Base-by-base conservation (phyloP, 2,329 filamentous ascomycete species). In the Sarocladiaceae sp. region DNA sequence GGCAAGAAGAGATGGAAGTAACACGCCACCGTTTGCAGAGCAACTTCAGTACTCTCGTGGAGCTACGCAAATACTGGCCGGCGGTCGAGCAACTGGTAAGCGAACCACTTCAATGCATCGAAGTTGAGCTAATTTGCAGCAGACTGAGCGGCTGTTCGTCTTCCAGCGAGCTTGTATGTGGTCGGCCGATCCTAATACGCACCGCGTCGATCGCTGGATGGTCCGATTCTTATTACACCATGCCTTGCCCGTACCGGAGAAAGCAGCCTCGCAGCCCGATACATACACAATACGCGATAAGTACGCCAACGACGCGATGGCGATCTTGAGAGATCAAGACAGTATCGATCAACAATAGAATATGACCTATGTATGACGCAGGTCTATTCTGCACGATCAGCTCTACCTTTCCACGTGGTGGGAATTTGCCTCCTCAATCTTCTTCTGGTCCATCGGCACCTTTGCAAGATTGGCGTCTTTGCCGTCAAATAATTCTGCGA, bases 401-500 rank as follows among this genome's bases (percentile, higher is more conserved):
- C 13, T 13, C 26, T 29, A 7, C 26, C 13, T 29, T 13, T 29
- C 26, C 9, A 29, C 26, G 13, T 29, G 26, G 26, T 29, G 26
- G 9, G 26, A 7, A 29, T 29, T 29, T 7, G 26, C 26, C 26
- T 29, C 26, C 26, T 29, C 26, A 29, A 29, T 29, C 26, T 29
- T 29, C 26, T 29, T 29, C 9, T 29, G 26, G 26, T 29, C 26
- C 26, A 29, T 29, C 9, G 26, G 26, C 26, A 29, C 26, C 26
- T 29, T 29, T 29, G 26, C 26, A 29, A 29, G 26, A 29, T 29
- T 29, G 9, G 26, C 26, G 13, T 29, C 9, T 13, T 29, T 13
- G 26, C 32, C 32, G 15, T 33, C 32, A 18, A 33, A 33, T 7
- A 33, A 15, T 16, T n/a, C 32, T 7, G 32, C 32, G 32, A 56